Percentiles rank a stretch among this genome's conserved stretches.
Conservation (phyloP, 306 rosid species). For the Geum urbanum region DNA sequence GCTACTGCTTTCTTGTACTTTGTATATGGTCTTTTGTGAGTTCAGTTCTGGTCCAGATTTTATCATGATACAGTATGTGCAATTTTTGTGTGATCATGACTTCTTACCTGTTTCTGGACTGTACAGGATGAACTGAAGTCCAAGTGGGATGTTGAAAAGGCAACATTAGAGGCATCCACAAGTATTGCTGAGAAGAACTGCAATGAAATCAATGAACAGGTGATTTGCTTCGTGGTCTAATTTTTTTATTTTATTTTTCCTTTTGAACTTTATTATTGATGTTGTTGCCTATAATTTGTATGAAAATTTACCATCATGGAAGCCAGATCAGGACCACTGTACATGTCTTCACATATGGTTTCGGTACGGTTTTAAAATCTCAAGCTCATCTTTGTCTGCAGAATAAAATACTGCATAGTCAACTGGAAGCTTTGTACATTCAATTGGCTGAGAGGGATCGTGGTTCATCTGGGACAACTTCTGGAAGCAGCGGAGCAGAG, state of each 20-base stretch:
- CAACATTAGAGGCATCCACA: constrained; percentile 44
- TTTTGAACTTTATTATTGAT: not conserved
- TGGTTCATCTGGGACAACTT: constrained; percentile 54
- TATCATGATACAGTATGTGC: not conserved
- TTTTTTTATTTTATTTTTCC: not conserved
- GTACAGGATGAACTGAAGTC: constrained; percentile 64
- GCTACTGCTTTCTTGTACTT: too few species aligned
- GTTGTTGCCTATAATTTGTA: not conserved
- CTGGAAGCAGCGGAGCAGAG: constrained; percentile 41
- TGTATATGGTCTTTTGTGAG: not conserved
- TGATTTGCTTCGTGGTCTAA: constrained; percentile 8
- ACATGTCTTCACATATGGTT: not conserved
- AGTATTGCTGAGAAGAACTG: constrained; percentile 68
- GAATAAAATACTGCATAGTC: constrained; percentile 85
- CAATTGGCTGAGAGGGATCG: constrained; percentile 86
- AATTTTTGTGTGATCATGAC: not conserved
- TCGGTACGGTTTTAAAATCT: not conserved
- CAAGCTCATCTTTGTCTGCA: constrained; percentile 26
- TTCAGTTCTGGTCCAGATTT: not conserved
- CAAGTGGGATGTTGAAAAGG: constrained; percentile 69
- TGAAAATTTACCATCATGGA: not conserved
- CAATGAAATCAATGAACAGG: constrained; percentile 88
- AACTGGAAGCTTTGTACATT: constrained; percentile 89
- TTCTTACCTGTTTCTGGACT: constrained; percentile 16
- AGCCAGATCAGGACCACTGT: not conserved